Percentiles rank a stretch among this genome's conserved stretches.
Conservation (phyloP, 768 basidiomycete genomes). For the Leucogyrophana mollusca region DNA sequence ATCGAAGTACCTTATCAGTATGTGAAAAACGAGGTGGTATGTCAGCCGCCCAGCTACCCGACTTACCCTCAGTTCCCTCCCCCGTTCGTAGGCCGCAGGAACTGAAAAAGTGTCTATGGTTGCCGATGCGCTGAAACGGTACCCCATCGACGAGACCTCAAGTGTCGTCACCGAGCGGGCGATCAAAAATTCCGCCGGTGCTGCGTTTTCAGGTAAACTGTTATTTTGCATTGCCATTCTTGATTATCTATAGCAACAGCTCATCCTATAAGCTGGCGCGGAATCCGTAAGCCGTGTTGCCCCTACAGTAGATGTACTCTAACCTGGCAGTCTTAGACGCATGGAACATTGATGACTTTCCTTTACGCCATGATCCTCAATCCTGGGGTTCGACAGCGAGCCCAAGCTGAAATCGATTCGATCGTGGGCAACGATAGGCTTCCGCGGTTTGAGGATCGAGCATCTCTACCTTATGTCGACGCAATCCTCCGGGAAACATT, state of each 20-base stretch:
- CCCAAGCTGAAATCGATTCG: slow-evolving; percentile 23
- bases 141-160: slow-evolving; percentile 15
- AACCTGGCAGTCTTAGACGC: slow-evolving; percentile 12
- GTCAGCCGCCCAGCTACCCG: not conserved
- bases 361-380: slow-evolving; percentile 26
- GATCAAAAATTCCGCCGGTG: slow-evolving; percentile 18
- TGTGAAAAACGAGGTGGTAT: slow-evolving; percentile 20
- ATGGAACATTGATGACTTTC: slow-evolving; percentile 15
- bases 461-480: slow-evolving; percentile 20
- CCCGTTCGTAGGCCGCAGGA: slow-evolving; percentile 13
- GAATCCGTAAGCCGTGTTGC: slow-evolving; percentile 18
- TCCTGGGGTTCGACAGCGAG: slow-evolving; percentile 19
- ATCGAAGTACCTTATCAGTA: slow-evolving; percentile 19
- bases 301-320: not conserved
- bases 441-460: slow-evolving; percentile 21
- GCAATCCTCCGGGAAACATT: slow-evolving; percentile 20
- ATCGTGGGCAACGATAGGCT: slow-evolving; percentile 18
- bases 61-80: not conserved
- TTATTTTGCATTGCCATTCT: not conserved
- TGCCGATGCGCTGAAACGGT: slow-evolving; percentile 15
- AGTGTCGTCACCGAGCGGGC: slow-evolving; percentile 17
- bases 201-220: slow-evolving; percentile 21
- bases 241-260: slow-evolving; percentile 7
- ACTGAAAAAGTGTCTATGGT: slow-evolving; percentile 18
- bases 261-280: slow-evolving; percentile 15